Evolutionary conservation across 441 rosid species (phyloP), one percentile per base, ranked within the genome.

Genomic region (Euphorbia celastroides): DNA sequence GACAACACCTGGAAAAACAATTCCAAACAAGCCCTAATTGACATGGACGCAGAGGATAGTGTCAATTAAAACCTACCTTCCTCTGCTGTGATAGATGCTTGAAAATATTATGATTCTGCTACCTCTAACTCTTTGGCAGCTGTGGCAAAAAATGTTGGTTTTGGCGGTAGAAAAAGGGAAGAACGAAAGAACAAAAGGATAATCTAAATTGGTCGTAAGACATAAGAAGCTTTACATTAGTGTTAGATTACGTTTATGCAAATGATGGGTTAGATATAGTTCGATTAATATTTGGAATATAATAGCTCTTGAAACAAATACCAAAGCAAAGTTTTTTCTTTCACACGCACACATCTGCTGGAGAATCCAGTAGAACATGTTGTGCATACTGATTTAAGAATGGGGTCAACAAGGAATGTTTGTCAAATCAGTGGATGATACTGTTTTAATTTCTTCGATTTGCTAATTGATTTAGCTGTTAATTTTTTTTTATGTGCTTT

Each of bases 331-430:
- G n/a, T 57, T 42, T 42, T 56, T 28, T 12, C 6, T 42, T n/a
- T 67, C 28, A 41, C 44, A 51, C 14, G 23, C n/a, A n/a, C 51
- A 50, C 27, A 12, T 51, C 44, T 60, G n/a, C 60, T 56, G n/a
- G 34, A 70, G 54, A 44, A 62, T 20, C 31, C 7, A 38, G 60
- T 57, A 26, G 57, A 30, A 52, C 38, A 34, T 1, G 34, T 66
- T 28, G 4, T 67, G 28, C 14, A n/a, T 26, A 38, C 57, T 27
- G 54, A 17, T 28, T 10, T 5, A 41, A 67, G 25, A 67, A 41
- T 67, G 60, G 19, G 23, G 41, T 30, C 25, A 61, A 20, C 5
- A 22, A 36, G 30, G 14, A 69, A 69, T 62, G 5, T 54, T 4
- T 30, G 17, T 60, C 22, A 67, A 20, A 5, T 28, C 30, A 27